These are phyloP conservation scores for Acanthamoeba sp. DNA, from an alignment of 208 protist genomes.

Conservation along the genomic window DNA sequence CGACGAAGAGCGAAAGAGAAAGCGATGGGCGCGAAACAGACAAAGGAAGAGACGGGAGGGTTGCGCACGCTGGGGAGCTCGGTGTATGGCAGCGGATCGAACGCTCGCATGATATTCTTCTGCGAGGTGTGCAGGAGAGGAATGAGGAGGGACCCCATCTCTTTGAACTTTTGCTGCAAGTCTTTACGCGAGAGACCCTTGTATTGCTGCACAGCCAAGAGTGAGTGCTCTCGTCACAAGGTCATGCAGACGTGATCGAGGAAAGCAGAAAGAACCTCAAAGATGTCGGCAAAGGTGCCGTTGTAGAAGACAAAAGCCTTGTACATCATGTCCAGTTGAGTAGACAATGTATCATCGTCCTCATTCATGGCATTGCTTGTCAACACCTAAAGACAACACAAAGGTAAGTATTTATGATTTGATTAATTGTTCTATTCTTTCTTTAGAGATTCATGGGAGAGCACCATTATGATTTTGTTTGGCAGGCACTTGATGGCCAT, in stretches of 20 bases:
- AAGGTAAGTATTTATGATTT: neutral
- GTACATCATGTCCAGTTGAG: neutral
- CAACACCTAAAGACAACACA: neutral
- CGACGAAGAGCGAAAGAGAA: neutral
- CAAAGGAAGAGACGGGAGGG: no score
- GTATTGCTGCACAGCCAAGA: constrained; percentile 56
- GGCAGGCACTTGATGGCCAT: constrained; percentile 53
- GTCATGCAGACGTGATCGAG: no score
- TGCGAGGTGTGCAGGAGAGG: neutral
- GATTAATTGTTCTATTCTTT: neutral
- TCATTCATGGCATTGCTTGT: constrained; percentile 35
- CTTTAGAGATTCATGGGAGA: neutral
- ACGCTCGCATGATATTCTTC: constrained; percentile 41
- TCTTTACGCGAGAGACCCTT: neutral
- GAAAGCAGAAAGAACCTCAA: constrained; percentile 13
- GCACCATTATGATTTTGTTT: constrained; percentile 6
- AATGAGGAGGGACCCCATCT: constrained; percentile 31
- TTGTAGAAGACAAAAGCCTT: constrained; percentile 24
- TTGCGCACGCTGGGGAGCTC: neutral
- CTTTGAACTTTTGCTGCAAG: constrained; percentile 26
- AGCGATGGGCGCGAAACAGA: no score
- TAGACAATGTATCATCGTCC: neutral
- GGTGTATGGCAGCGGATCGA: constrained; percentile 28
- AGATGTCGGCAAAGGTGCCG: constrained; percentile 7
- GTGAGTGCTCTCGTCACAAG: no score